phyloP scores from a whole-genome alignment of 805 yeast species.

The Isabelozyma gotoi region DNA sequence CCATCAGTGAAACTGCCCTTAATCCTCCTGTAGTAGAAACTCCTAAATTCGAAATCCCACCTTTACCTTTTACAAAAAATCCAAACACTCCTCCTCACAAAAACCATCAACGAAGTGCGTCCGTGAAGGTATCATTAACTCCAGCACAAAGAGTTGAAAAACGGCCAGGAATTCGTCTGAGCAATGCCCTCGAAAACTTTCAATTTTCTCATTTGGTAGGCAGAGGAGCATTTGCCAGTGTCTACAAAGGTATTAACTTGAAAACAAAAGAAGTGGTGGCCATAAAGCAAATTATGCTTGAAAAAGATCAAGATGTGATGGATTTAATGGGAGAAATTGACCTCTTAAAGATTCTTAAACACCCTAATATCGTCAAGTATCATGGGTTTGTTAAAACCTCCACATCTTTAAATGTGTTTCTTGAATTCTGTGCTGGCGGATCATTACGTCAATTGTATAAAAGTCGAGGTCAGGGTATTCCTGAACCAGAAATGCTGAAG shows the following conservation, averaged over 20 bases:
- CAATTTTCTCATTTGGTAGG: constrained; percentile 68
- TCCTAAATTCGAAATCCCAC: not conserved
- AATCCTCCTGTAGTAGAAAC: not conserved
- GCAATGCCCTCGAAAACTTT: constrained; percentile 48
- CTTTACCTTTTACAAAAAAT: not conserved
- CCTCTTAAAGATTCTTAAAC: constrained; percentile 61
- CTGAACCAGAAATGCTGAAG: constrained; percentile 51
- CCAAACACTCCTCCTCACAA: constrained; percentile 4
- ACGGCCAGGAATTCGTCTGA: constrained; percentile 34
- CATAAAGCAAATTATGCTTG: constrained; percentile 72
- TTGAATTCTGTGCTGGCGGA: constrained; percentile 66
- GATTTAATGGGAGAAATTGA: constrained; percentile 67
- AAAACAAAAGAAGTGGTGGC: constrained; percentile 72
- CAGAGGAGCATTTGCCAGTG: constrained; percentile 88
- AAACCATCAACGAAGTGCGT: constrained; percentile 21
- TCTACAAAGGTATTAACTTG: constrained; percentile 70
- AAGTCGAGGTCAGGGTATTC: constrained; percentile 47
- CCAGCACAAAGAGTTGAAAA: constrained; percentile 55
- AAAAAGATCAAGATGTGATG: constrained; percentile 42
- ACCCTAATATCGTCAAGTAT: constrained; percentile 66
- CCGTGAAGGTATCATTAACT: constrained; percentile 43
- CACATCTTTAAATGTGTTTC: constrained; percentile 52
- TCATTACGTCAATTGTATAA: constrained; percentile 57
- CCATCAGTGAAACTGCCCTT: not conserved
- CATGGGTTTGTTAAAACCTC: constrained; percentile 64